Conservation (phyloP, 2,329 filamentous ascomycete species). For the Aspergillus viridinutans region DNA sequence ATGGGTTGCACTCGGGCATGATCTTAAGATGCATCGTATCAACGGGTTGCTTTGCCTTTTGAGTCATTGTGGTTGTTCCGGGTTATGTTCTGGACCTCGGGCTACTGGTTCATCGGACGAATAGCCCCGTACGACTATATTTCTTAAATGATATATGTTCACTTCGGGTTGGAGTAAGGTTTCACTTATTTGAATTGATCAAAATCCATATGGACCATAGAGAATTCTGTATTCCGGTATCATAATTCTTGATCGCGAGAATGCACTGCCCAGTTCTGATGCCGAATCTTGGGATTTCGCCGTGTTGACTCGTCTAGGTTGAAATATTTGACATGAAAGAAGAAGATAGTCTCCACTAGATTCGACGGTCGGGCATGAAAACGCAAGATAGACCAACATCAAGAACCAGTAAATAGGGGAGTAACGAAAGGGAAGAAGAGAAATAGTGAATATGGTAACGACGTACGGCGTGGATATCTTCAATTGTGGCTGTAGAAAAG, state of each 20-base stretch:
- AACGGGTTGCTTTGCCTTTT: not conserved
- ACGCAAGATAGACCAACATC: not conserved
- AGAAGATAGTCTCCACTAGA: not conserved
- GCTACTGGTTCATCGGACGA: not conserved
- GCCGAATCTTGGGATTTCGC: not conserved
- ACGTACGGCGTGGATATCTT: not conserved
- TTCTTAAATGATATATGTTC: not conserved
- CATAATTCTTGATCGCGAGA: not conserved
- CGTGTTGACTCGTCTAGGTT: not conserved
- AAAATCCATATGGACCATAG: not conserved
- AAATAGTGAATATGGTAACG: not conserved
- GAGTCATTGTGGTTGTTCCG: not conserved
- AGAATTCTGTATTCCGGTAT: not conserved
- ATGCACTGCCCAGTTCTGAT: not conserved
- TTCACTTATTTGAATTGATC: not conserved
- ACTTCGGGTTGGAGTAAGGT: not conserved
- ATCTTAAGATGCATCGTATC: not conserved
- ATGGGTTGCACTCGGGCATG: not conserved
- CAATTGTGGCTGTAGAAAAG: not conserved
- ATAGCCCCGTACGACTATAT: not conserved
- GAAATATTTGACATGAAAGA: not conserved
- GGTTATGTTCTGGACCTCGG: not conserved
- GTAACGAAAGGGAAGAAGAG: not conserved
- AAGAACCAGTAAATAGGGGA: not conserved
- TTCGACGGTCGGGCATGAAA: not conserved